Evolutionary conservation across 768 basidiomycete genomes (phyloP).

Genomic region (Pleurotus sapidus): DNA sequence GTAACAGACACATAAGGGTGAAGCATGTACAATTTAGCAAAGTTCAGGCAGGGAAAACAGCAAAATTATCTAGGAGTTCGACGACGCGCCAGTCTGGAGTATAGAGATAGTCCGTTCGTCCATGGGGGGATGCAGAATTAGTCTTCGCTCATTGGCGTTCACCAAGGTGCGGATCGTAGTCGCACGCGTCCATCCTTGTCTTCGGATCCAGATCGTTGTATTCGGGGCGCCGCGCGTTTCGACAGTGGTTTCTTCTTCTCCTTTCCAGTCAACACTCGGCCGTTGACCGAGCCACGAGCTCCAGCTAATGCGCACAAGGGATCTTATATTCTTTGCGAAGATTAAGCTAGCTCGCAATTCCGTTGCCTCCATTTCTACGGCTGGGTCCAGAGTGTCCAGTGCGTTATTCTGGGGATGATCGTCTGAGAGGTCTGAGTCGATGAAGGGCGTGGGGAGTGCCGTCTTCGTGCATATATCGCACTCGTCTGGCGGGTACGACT

Average conservation of each 20-base stretch:
- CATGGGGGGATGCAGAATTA: neutral
- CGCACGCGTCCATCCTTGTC: conserved; percentile 35
- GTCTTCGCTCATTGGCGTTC: neutral
- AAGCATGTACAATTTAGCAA: too few species aligned
- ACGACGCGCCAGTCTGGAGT: too few species aligned
- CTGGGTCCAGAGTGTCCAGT: conserved; percentile 13
- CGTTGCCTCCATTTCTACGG: conserved; percentile 30
- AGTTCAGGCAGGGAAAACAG: too few species aligned
- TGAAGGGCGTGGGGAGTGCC: neutral
- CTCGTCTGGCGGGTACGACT: conserved; percentile 25
- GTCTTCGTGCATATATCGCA: conserved; percentile 32
- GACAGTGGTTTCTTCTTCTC: conserved; percentile 8
- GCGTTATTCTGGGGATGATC: neutral
- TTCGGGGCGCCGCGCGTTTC: conserved; percentile 11
- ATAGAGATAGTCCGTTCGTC: too few species aligned
- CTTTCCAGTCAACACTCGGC: conserved; percentile 8
- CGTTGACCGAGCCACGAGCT: conserved; percentile 42
- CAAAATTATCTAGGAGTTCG: too few species aligned
- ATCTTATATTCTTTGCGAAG: conserved; percentile 41
- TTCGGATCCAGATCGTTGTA: conserved; percentile 40
- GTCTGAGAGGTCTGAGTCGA: conserved; percentile 1
- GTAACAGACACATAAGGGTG: too few species aligned
- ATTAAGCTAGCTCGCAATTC: conserved; percentile 47
- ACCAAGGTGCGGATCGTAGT: conserved; percentile 42
- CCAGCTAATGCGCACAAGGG: conserved; percentile 47